phyloP scores from a whole-genome alignment of 148 eudicot genomes.

The Rheum nobile region DNA sequence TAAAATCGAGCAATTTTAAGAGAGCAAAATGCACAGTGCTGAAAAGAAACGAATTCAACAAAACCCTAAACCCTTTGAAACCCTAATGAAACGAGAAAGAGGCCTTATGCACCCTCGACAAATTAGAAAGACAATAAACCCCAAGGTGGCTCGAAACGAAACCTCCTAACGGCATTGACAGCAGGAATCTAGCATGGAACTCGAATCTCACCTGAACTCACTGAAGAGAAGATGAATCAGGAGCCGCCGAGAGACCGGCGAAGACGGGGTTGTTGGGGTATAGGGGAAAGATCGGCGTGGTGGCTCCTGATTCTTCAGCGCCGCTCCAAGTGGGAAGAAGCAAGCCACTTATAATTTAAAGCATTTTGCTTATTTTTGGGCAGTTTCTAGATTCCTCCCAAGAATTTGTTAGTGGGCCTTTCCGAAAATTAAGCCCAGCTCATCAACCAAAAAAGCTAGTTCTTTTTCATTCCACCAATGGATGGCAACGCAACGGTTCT shows the following conservation, averaged over 20 bases:
- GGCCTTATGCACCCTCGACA: background rate
- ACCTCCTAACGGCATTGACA: background rate
- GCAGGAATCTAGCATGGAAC: background rate
- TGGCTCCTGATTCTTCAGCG: conserved; percentile 8
- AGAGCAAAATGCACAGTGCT: background rate
- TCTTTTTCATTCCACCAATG: no score
- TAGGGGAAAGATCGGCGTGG: background rate
- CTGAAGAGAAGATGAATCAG: background rate
- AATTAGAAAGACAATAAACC: background rate
- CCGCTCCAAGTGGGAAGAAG: background rate
- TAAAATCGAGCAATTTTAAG: background rate
- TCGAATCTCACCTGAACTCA: background rate
- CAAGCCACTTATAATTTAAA: background rate
- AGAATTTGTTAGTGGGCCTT: background rate
- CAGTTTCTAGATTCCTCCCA: background rate
- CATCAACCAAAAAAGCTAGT: background rate
- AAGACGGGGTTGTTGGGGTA: background rate
- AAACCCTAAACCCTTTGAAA: background rate
- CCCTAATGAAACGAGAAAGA: background rate
- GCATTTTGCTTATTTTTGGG: background rate
- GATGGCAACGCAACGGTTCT: no score
- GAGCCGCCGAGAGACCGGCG: background rate
- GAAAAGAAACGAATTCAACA: background rate
- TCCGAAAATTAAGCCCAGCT: background rate
- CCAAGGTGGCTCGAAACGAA: background rate